phyloP scores from a whole-genome alignment of 164 flowering plant genomes.

The Dillenia suffruticosa region DNA sequence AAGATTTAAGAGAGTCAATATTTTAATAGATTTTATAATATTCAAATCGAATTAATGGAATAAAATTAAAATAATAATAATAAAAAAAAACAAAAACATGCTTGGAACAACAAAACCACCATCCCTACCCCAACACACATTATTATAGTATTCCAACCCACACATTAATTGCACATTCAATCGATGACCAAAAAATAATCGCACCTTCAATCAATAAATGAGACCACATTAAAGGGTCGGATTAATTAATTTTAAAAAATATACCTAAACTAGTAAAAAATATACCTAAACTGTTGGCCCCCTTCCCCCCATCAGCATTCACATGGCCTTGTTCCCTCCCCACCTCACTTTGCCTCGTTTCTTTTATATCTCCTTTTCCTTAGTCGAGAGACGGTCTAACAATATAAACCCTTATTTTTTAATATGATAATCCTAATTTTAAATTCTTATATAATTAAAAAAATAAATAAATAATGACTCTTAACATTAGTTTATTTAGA shows the following conservation, averaged over 20 bases:
- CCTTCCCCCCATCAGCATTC: slow-evolving; percentile 42
- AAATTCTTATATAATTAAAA: background rate
- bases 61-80: too few species aligned
- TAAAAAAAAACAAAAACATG: too few species aligned
- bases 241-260: background rate
- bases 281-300: slow-evolving; percentile 27
- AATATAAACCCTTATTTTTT: too few species aligned
- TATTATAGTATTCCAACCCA: background rate
- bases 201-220: background rate
- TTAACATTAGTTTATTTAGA: too few species aligned
- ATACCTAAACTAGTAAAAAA: background rate
- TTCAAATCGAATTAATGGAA: too few species aligned
- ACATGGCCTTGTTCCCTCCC: slow-evolving; percentile 61
- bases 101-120: slow-evolving; percentile 8
- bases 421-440: too few species aligned
- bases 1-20: too few species aligned
- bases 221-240: background rate
- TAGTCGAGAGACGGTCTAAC: too few species aligned
- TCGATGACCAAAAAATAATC: too few species aligned
- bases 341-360: slow-evolving; percentile 13
- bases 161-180: background rate
- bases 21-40: too few species aligned
- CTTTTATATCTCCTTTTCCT: background rate
- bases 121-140: background rate
- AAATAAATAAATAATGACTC: slow-evolving; percentile 1